These are phyloP conservation scores for Russula sp. DNA, from an alignment of 768 basidiomycete genomes.

Conservation along the genomic window DNA sequence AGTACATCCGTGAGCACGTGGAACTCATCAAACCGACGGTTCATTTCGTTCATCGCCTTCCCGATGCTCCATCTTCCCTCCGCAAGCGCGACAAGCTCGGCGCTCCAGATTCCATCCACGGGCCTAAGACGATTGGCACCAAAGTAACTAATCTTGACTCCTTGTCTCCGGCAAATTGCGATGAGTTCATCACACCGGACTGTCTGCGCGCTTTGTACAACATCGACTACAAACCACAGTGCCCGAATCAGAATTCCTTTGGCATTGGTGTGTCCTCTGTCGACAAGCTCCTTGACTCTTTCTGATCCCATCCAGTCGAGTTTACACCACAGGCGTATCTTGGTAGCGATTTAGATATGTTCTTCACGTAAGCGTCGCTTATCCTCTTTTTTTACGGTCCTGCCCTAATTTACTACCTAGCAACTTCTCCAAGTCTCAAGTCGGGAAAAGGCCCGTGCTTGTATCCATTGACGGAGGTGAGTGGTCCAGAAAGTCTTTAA, in stretches of 20 bases:
- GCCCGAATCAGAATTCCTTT: conserved; percentile 43
- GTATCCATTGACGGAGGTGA: conserved; percentile 35
- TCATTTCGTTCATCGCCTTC: conserved; percentile 33
- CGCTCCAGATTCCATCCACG: conserved; percentile 20
- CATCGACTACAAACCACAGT: conserved; percentile 41
- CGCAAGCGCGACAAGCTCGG: conserved; percentile 22
- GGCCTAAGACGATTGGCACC: conserved; percentile 24
- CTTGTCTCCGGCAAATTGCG: conserved; percentile 31
- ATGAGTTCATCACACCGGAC: conserved; percentile 44
- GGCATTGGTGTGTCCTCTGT: conserved; percentile 38
- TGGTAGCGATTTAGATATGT: conserved; percentile 39
- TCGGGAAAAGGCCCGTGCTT: conserved; percentile 37
- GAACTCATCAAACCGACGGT: conserved; percentile 43
- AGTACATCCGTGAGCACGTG: conserved; percentile 34
- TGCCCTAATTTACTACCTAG: conserved; percentile 11
- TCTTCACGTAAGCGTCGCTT: conserved; percentile 27
- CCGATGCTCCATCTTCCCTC: neutral
- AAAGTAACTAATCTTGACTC: conserved; percentile 19
- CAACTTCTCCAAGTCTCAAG: conserved; percentile 37
- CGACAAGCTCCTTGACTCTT: neutral
- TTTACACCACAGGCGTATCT: conserved; percentile 40
- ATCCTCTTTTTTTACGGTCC: neutral
- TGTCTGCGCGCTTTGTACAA: conserved; percentile 57
- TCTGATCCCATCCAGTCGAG: conserved; percentile 32
- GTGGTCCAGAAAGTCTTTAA: conserved; percentile 4